Evolutionary conservation across 2,329 filamentous ascomycete genomes (phyloP), one percentile per base, ranked within the genome.

Genomic region (Neofusicoccum ribis): DNA sequence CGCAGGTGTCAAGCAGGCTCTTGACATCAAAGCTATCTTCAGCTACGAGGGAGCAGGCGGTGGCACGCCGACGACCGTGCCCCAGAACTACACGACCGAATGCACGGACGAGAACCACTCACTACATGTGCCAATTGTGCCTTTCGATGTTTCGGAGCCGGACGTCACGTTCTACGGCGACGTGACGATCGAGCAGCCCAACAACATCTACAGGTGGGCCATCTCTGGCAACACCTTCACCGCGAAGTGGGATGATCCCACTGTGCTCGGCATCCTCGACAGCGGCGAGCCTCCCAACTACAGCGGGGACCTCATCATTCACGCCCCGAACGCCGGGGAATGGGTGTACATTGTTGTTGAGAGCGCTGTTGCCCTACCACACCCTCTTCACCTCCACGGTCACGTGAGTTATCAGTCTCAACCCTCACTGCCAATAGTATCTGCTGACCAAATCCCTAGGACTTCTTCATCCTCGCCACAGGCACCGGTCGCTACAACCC

Each of bases 381-480:
- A 77, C 63, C 78, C 77, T 3, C 77, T 79, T 44, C 77, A 79
- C 68, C 72, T 79, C 7, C 77, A 79, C 65, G 77, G 77, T 59
- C 74, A 78, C 65, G 56, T 65, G 17, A 56, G 49, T 44, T 39
- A 11, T 36, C 36, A 11, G 3, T 15, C 23, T 6, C 4, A 34
- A n/a, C 3, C 15, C 8, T 11, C 3, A 11, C 1, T 23, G 5
- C 9, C n/a, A 15, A n/a, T 3, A n/a, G 8, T 1, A 8, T n/a
- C 23, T 39, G 15, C 43, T 59, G 14, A 64, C n/a, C 14, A 34
- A 17, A 5, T 5, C 14, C 15, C 20, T 37, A 56, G 50, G 79
- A 82, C 68, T 81, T 81, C 68, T 81, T 76, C 68, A 71, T 81
- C 39, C 69, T 82, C 3, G 79, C 75, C 9, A 67, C 68, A 1